Base-by-base conservation (phyloP, 108 stramenopile genomes). In the Stephanodiscus triporus region DNA sequence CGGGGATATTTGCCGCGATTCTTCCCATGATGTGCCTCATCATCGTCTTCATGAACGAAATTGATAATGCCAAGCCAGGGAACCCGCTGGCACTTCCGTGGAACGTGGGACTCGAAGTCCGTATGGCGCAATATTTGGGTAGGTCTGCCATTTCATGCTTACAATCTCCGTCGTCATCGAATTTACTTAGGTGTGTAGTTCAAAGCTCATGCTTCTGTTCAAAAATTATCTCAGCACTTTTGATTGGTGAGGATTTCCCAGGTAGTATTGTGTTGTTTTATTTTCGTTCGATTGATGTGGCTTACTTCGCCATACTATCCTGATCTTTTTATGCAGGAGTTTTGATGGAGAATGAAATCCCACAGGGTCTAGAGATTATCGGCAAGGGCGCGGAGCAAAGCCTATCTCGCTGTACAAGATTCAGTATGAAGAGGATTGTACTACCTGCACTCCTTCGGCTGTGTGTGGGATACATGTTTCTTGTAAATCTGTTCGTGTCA, bases 71-170 rank as follows among this genome's bases (percentile, higher is more conserved):
- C 11, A 57, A 65, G 11, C 45, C 42, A 17, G 73, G 63, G 11
- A 81, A 81, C 34, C 73, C 68, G 8, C 48, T 70, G 7, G 80
- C 34, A 26, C 9, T 81, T n/a, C 75, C 75, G 10, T 73, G 73
- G 13, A 73, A 63, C 23, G 72, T 81, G 20, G 47, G 29, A 0
- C 19, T 6, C 22, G 67, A 62, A 37, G 73, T 70, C 17, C 38
- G 73, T 1, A 50, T 70, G n/a, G 57, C 69, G 26, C 80, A 81
- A 45, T 79, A 57, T 65, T 48, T 74, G 47, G 80, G 59, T 53
- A 53, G 6, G 51, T 26, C 9, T 34, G 4, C 2, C 32, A 22
- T 6, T 61, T 61, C 9, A 61, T 17, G 27, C 0, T 61, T 1
- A 20, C 30, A 61, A 20, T 11, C 40, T 13, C 9, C 9, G 9